Conservation (phyloP, 1,284 basidiomycete species). For the Naganishia albida region DNA sequence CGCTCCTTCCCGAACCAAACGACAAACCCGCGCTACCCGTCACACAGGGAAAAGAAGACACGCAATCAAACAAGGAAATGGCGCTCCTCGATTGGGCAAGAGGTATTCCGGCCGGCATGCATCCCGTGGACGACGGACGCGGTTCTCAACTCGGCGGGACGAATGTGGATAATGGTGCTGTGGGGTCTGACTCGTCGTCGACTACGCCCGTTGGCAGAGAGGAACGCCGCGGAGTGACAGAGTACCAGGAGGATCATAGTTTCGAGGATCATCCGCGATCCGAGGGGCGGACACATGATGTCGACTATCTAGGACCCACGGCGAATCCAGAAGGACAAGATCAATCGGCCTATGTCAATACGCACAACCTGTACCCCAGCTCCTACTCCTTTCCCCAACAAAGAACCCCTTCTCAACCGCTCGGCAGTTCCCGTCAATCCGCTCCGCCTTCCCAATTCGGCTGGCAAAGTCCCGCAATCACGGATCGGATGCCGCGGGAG, state of each 20-base stretch:
- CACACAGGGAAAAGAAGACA: not conserved
- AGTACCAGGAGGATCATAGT: not conserved
- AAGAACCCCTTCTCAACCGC: not conserved
- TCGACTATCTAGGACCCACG: not conserved
- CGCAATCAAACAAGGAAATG: not conserved
- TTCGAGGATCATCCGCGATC: not conserved
- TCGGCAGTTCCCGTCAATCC: not conserved
- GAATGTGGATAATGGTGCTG: constrained; percentile 1
- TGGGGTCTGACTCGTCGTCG: not conserved
- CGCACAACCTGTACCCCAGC: constrained; percentile 6
- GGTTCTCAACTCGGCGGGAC: not conserved
- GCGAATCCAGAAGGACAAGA: not conserved
- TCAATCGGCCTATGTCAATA: not conserved
- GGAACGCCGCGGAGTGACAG: not conserved
- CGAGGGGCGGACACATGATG: not conserved
- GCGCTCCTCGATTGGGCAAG: constrained; percentile 27
- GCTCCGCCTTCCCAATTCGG: constrained; percentile 9
- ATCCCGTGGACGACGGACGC: no score
- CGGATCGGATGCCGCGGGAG: constrained; percentile 12
- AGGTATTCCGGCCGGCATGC: not conserved
- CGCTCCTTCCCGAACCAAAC: not conserved
- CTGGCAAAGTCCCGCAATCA: constrained; percentile 31
- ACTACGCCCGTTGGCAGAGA: not conserved
- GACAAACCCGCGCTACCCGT: not conserved
- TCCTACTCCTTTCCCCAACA: constrained; percentile 11